Evolutionary conservation across 1,139 yeast species (phyloP).

Genomic region (Meyerozyma carpophila): DNA sequence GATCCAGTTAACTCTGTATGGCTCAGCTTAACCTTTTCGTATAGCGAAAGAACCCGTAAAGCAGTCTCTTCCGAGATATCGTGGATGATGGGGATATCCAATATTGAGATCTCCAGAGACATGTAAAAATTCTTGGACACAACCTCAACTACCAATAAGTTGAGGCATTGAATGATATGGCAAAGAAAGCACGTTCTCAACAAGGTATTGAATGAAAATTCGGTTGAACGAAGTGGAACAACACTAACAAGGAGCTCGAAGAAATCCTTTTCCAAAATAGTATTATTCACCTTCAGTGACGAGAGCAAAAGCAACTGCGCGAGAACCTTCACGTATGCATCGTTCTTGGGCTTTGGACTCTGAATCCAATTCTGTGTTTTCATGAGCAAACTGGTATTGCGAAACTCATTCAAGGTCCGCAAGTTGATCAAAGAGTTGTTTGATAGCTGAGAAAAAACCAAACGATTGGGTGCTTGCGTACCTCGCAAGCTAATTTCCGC

Average conservation of each 20-base stretch:
- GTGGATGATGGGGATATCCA: conserved; percentile 31
- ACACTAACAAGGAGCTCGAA: conserved; percentile 47
- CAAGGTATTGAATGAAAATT: conserved; percentile 34
- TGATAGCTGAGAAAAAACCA: conserved; percentile 55
- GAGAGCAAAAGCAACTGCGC: conserved; percentile 32
- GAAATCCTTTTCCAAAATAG: conserved; percentile 44
- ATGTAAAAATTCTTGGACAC: conserved; percentile 18
- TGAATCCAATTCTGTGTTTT: conserved; percentile 26
- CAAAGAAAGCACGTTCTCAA: conserved; percentile 38
- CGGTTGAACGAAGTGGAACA: conserved; percentile 37
- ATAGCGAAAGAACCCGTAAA: conserved; percentile 2
- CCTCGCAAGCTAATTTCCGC: conserved; percentile 69
- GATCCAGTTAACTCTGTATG: neutral
- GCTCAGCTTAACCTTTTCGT: conserved; percentile 3
- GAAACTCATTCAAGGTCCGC: conserved; percentile 47
- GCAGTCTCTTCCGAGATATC: conserved; percentile 17
- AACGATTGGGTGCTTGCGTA: conserved; percentile 24
- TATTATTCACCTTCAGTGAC: conserved; percentile 17
- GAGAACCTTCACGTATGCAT: conserved; percentile 28
- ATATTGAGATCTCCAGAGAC: conserved; percentile 18
- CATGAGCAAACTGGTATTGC: conserved; percentile 30
- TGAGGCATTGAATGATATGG: conserved; percentile 29
- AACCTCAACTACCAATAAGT: conserved; percentile 21
- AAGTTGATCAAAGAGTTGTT: conserved; percentile 54
- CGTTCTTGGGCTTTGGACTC: conserved; percentile 19